phyloP scores from a whole-genome alignment of 1,139 yeast genomes.

The Lodderomyces beijingensis region DNA sequence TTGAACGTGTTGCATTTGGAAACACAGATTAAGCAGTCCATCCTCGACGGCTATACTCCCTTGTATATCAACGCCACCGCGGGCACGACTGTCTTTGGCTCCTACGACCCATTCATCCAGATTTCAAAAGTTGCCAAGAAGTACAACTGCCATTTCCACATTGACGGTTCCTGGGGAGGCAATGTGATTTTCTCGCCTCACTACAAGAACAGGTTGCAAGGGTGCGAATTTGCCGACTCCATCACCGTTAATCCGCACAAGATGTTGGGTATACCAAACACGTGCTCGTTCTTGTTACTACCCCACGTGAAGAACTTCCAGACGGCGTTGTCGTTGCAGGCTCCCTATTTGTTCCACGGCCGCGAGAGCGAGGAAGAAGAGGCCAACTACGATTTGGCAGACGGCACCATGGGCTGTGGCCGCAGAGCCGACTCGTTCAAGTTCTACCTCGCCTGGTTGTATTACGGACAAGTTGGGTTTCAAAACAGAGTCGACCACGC shows the following conservation, averaged over 20 bases:
- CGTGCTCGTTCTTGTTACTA: slow-evolving; percentile 74
- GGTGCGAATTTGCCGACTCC: slow-evolving; percentile 68
- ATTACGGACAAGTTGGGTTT: slow-evolving; percentile 63
- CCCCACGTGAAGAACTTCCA: slow-evolving; percentile 68
- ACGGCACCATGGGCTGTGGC: slow-evolving; percentile 93
- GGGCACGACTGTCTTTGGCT: slow-evolving; percentile 86
- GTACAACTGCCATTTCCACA: slow-evolving; percentile 67
- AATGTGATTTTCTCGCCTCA: slow-evolving; percentile 63
- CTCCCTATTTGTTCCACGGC: slow-evolving; percentile 80
- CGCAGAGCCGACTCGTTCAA: slow-evolving; percentile 81
- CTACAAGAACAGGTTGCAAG: slow-evolving; percentile 48
- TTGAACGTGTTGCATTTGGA: slow-evolving; percentile 52
- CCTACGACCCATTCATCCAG: slow-evolving; percentile 64
- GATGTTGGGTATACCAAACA: slow-evolving; percentile 86
- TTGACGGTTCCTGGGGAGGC: slow-evolving; percentile 94
- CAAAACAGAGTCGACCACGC: slow-evolving; percentile 69
- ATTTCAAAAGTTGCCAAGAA: slow-evolving; percentile 53
- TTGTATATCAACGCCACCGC: slow-evolving; percentile 80
- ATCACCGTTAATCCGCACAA: slow-evolving; percentile 84
- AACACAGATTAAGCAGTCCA: slow-evolving; percentile 38
- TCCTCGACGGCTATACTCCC: slow-evolving; percentile 59
- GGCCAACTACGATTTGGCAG: slow-evolving; percentile 78
- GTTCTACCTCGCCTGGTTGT: slow-evolving; percentile 76
- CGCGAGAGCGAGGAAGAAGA: slow-evolving; percentile 42
- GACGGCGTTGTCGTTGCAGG: slow-evolving; percentile 68